Evolutionary conservation across 1,284 basidiomycete genomes (phyloP).

Genomic region (Prillingera fragicola): DNA sequence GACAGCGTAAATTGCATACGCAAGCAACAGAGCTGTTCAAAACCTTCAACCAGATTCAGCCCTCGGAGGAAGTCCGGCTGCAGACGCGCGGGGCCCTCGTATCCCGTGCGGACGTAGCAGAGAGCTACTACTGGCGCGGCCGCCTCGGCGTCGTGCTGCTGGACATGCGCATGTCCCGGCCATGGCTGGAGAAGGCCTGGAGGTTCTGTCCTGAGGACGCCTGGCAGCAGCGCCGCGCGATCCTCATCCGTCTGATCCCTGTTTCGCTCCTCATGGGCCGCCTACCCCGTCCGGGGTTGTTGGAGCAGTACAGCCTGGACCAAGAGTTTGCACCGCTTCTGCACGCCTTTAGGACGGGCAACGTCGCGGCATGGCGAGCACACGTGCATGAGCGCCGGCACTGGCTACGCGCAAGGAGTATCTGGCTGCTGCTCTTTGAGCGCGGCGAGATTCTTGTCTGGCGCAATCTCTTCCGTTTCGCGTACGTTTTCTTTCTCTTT

Average conservation of each 20-base stretch:
- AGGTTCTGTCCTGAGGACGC: slow-evolving; percentile 21
- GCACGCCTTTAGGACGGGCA: slow-evolving; percentile 41
- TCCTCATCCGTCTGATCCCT: slow-evolving; percentile 47
- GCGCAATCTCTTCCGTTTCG: slow-evolving; percentile 42
- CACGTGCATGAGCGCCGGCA: slow-evolving; percentile 37
- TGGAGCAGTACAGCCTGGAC: slow-evolving; percentile 40
- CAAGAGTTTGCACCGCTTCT: slow-evolving; percentile 40
- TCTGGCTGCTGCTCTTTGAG: slow-evolving; percentile 48
- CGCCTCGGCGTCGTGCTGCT: slow-evolving; percentile 34
- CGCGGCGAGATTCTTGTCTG: slow-evolving; percentile 49
- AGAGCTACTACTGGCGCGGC: slow-evolving; percentile 45
- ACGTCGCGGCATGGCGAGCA: slow-evolving; percentile 38
- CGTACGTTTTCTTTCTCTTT: background rate
- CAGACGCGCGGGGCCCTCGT: slow-evolving; percentile 19
- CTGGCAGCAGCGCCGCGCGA: slow-evolving; percentile 42
- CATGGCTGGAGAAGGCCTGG: slow-evolving; percentile 39
- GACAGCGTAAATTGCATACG: slow-evolving; percentile 36
- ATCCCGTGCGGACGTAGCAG: slow-evolving; percentile 24
- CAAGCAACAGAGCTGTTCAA: slow-evolving; percentile 34
- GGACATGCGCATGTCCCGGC: slow-evolving; percentile 29
- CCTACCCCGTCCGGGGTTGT: slow-evolving; percentile 30
- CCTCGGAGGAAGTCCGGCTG: slow-evolving; percentile 32
- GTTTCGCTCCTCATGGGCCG: slow-evolving; percentile 45
- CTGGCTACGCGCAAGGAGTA: slow-evolving; percentile 42
- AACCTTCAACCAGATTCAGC: slow-evolving; percentile 25